phyloP scores from a whole-genome alignment of 2,329 filamentous ascomycete species.

The Alternaria viburni region DNA sequence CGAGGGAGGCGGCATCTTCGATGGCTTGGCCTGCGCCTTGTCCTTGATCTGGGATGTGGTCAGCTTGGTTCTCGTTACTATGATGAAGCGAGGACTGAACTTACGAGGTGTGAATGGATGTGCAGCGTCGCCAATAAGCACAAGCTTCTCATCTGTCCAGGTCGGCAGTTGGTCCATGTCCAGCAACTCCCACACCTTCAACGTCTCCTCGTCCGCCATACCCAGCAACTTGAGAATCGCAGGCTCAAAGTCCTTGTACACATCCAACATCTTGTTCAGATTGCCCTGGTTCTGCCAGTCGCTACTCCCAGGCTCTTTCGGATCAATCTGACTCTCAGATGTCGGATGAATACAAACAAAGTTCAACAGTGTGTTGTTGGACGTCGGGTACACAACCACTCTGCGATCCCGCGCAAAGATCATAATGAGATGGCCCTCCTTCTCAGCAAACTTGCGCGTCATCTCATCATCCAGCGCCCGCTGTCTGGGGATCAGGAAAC shows the following conservation, averaged over 20 bases:
- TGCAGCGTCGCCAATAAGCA: slow-evolving; percentile 69
- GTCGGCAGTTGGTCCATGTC: slow-evolving; percentile 66
- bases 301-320: slow-evolving; percentile 12
- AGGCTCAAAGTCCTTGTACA: slow-evolving; percentile 49
- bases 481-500: slow-evolving; percentile 61
- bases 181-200: slow-evolving; percentile 48
- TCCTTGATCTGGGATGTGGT: slow-evolving; percentile 55
- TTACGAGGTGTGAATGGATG: slow-evolving; percentile 70
- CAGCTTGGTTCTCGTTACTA: background rate
- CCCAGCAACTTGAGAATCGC: slow-evolving; percentile 45
- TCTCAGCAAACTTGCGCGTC: slow-evolving; percentile 47
- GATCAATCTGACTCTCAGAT: slow-evolving; percentile 31
- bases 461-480: slow-evolving; percentile 50
- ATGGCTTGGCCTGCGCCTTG: slow-evolving; percentile 70
- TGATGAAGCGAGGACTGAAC: slow-evolving; percentile 17
- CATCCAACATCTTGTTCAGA: slow-evolving; percentile 48
- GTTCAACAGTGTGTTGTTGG: slow-evolving; percentile 56
- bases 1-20: slow-evolving; percentile 68
- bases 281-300: slow-evolving; percentile 50
- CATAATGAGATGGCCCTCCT: slow-evolving; percentile 53
- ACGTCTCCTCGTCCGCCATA: slow-evolving; percentile 47
- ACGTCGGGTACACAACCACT: slow-evolving; percentile 57
- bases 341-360: slow-evolving; percentile 54
- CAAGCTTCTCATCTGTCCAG: slow-evolving; percentile 63
- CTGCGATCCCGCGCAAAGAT: slow-evolving; percentile 53